Evolutionary conservation across 2,329 filamentous ascomycete species (phyloP).

Genomic region (Pezicula neosporulosa): DNA sequence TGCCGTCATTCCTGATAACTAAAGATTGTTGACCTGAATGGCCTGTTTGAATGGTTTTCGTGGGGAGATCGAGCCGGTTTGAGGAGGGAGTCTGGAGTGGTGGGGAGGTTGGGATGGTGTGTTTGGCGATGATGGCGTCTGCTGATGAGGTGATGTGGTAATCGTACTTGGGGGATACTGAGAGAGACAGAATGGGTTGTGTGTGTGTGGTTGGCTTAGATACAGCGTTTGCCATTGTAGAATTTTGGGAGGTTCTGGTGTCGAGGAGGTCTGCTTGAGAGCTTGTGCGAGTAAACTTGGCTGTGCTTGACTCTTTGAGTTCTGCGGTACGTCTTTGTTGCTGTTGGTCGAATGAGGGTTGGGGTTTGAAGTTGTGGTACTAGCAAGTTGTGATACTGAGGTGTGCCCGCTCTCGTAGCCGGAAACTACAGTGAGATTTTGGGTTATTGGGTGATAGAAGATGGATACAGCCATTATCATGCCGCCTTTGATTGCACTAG

Average conservation of each 20-base stretch:
- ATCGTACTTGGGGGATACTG: slow-evolving; percentile 41
- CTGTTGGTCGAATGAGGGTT: background rate
- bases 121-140: slow-evolving; percentile 75
- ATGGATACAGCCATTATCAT: slow-evolving; percentile 87
- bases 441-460: slow-evolving; percentile 40
- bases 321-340: background rate
- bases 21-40: slow-evolving; percentile 89
- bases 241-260: slow-evolving; percentile 36
- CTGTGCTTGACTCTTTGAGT: background rate
- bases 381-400: slow-evolving; percentile 49
- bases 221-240: slow-evolving; percentile 56
- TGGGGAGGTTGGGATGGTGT: slow-evolving; percentile 52
- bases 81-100: background rate
- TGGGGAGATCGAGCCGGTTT: slow-evolving; percentile 29
- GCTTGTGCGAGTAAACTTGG: background rate
- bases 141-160: slow-evolving; percentile 79
- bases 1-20: slow-evolving; percentile 72
- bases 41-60: slow-evolving; percentile 70
- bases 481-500: slow-evolving; percentile 50
- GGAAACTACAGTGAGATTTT: slow-evolving; percentile 59
- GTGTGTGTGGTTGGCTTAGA: slow-evolving; percentile 63
- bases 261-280: no score
- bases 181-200: slow-evolving; percentile 78
- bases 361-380: background rate
- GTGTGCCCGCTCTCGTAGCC: slow-evolving; percentile 85